Conservation (phyloP, 2,329 filamentous ascomycete genomes). For the Arthrobotrys megalospora region DNA sequence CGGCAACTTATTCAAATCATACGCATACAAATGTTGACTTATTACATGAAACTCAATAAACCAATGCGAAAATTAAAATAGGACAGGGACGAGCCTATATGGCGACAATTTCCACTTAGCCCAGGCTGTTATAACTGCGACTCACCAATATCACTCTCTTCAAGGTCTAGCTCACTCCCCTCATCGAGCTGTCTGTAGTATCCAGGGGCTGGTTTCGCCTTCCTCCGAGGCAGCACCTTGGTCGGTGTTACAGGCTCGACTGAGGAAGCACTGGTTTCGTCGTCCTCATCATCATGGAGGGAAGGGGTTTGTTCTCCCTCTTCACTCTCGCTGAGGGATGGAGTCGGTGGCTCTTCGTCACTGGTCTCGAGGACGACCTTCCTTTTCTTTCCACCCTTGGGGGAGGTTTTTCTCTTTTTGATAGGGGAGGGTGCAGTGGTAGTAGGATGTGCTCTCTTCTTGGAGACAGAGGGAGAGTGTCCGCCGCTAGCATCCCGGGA, state of each 20-base stretch:
- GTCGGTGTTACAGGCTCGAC: slow-evolving; percentile 36
- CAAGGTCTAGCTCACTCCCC: slow-evolving; percentile 20
- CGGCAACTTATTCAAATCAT: no score
- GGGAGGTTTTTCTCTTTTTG: slow-evolving; percentile 30
- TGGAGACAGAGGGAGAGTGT: slow-evolving; percentile 1
- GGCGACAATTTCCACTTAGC: neutral
- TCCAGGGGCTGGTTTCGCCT: slow-evolving; percentile 39
- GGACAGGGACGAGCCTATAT: neutral
- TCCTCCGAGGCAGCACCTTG: slow-evolving; percentile 35
- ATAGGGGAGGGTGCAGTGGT: neutral
- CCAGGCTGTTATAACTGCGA: neutral
- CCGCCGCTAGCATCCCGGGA: neutral
- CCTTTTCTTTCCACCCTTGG: slow-evolving; percentile 18
- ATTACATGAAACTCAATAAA: no score
- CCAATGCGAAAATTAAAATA: no score
- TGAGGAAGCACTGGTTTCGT: slow-evolving; percentile 22
- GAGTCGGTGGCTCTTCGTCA: slow-evolving; percentile 44
- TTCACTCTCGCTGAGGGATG: neutral
- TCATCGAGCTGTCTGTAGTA: slow-evolving; percentile 34
- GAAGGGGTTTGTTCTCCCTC: neutral
- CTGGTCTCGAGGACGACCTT: slow-evolving; percentile 34
- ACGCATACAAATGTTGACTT: no score
- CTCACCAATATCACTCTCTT: neutral
- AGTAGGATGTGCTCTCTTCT: slow-evolving; percentile 37
- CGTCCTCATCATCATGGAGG: neutral